Evolutionary conservation across 2,329 filamentous ascomycete species (phyloP).

Genomic region (Neopestalotiopsis clavispora): DNA sequence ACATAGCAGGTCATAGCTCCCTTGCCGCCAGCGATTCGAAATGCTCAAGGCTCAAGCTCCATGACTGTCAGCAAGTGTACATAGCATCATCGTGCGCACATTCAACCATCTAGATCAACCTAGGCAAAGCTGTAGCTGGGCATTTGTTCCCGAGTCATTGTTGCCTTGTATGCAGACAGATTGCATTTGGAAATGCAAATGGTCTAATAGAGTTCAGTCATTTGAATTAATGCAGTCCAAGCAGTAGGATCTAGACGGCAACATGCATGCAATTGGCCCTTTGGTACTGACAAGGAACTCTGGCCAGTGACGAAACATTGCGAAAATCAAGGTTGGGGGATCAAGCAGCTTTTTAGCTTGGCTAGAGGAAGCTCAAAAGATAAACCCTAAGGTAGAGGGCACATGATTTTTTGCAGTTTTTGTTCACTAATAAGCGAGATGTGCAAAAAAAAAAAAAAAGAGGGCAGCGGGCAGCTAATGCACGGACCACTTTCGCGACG

Average conservation of each 20-base stretch:
- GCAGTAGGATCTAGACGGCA: background rate
- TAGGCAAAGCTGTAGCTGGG: too few species aligned
- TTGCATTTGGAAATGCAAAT: background rate
- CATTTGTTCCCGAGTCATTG: too few species aligned
- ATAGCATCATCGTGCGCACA: too few species aligned
- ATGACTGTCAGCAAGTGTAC: too few species aligned
- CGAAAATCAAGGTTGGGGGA: slow-evolving; percentile 2
- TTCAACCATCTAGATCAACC: too few species aligned
- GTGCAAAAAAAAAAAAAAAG: slow-evolving; percentile 9
- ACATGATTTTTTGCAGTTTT: slow-evolving; percentile 6
- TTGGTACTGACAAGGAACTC: background rate
- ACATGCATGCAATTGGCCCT: background rate
- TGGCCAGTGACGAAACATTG: background rate
- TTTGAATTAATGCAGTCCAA: background rate
- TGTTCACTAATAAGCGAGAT: slow-evolving; percentile 3
- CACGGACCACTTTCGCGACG: background rate
- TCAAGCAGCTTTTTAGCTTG: background rate
- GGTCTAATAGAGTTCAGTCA: background rate
- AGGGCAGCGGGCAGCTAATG: background rate
- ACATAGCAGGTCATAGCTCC: background rate
- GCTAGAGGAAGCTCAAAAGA: background rate
- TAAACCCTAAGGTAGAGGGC: slow-evolving; percentile 11
- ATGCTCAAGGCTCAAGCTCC: background rate
- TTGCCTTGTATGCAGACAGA: too few species aligned
- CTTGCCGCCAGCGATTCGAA: background rate